Evolutionary conservation across 495 filamentous ascomycete genomes (phyloP).

Genomic region (Penicillium verhagenii): DNA sequence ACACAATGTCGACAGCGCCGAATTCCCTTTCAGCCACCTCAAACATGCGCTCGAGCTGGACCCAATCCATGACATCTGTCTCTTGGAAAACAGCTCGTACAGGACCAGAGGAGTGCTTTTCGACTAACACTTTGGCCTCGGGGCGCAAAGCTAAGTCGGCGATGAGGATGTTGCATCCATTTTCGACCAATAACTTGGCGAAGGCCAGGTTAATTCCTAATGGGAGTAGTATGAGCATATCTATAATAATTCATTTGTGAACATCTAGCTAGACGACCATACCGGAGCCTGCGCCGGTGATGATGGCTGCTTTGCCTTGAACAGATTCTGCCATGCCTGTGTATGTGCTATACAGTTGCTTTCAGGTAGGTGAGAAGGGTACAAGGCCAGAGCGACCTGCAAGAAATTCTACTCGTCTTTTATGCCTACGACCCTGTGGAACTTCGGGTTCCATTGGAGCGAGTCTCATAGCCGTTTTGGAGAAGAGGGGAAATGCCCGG

Average conservation of each 20-base stretch:
- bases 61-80: conserved; percentile 63
- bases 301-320: conserved; percentile 62
- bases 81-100: conserved; percentile 57
- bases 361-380: background rate
- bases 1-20: conserved; percentile 61
- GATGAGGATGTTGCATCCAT: conserved; percentile 64
- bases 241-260: background rate
- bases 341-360: background rate
- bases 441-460: conserved; percentile 21
- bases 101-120: conserved; percentile 44
- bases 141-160: conserved; percentile 64
- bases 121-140: conserved; percentile 58
- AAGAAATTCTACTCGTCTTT: conserved; percentile 5
- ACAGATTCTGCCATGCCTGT: conserved; percentile 46
- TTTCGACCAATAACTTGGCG: conserved; percentile 54
- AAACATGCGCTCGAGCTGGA: conserved; percentile 58
- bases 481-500: conserved; percentile 7
- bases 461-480: conserved; percentile 16
- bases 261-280: conserved; percentile 11
- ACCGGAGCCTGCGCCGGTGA: conserved; percentile 73
- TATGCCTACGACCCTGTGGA: conserved; percentile 15
- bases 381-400: background rate
- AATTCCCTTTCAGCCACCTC: conserved; percentile 53
- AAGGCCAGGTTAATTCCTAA: conserved; percentile 57
- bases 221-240: conserved; percentile 1